A percentile compares a stretch with the other conserved stretches of the same genome.
These are phyloP conservation scores for Isoetes taiwanensis DNA, from an alignment of 75 land plant species.

Conservation along the genomic window DNA sequence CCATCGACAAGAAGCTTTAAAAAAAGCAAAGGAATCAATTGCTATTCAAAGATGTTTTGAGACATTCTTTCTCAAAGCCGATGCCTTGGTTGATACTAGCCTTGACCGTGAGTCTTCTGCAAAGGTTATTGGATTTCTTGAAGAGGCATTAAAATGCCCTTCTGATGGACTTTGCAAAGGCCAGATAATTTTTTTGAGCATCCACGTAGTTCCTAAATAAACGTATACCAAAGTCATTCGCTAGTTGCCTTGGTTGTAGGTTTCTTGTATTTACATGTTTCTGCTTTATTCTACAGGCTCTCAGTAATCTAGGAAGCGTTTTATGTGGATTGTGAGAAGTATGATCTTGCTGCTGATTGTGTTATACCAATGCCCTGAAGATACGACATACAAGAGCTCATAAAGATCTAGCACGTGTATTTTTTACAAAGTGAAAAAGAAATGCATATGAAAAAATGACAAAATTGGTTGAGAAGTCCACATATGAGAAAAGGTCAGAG, in stretches of 20 bases:
- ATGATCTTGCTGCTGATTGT: conserved; percentile 80
- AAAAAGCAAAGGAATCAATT: conserved; percentile 86
- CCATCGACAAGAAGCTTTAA: conserved; percentile 80
- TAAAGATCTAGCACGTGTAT: conserved; percentile 93
- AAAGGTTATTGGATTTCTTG: conserved; percentile 60
- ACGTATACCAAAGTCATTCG: no score
- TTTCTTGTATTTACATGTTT: background rate
- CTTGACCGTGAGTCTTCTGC: conserved; percentile 58
- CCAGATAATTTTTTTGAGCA: conserved; percentile 51
- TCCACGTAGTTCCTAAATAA: no score
- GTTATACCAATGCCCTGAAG: conserved; percentile 88
- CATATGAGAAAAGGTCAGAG: conserved; percentile 94
- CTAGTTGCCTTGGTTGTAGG: background rate
- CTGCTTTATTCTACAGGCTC: conserved; percentile 41
- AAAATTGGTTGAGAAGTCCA: conserved; percentile 86
- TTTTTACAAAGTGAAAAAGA: conserved; percentile 54
- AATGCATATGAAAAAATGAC: conserved; percentile 93
- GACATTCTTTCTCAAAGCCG: conserved; percentile 90
- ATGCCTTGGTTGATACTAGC: conserved; percentile 92
- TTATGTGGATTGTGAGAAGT: conserved; percentile 83
- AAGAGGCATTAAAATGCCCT: conserved; percentile 91
- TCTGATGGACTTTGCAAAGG: conserved; percentile 96
- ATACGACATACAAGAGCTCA: conserved; percentile 94
- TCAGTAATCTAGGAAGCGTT: conserved; percentile 95
- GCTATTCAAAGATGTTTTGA: conserved; percentile 74